Conservation (phyloP, 495 filamentous ascomycete species). For the Penicillium longicatenatum region DNA sequence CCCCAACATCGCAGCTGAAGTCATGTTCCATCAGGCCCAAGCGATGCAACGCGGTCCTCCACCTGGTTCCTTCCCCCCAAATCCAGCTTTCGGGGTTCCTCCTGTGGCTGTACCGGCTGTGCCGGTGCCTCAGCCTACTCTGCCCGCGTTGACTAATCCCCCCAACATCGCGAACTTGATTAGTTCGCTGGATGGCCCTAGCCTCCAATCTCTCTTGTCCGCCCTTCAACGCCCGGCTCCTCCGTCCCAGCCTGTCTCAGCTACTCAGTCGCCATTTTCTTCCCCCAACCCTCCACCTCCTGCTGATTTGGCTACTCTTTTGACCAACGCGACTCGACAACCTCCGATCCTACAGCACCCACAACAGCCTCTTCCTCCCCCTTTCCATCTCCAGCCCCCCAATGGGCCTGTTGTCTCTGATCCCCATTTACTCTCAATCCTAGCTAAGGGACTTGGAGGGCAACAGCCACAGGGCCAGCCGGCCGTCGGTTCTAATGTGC, state of each 20-base stretch:
- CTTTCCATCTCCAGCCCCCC: slow-evolving; percentile 36
- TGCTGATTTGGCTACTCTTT: slow-evolving; percentile 62
- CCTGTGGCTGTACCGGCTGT: slow-evolving; percentile 35
- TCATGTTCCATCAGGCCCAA: slow-evolving; percentile 74
- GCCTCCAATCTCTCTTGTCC: slow-evolving; percentile 72
- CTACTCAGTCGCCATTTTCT: slow-evolving; percentile 40
- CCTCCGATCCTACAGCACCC: slow-evolving; percentile 37
- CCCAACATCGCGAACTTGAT: slow-evolving; percentile 49
- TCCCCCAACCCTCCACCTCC: slow-evolving; percentile 36
- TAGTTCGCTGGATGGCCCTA: slow-evolving; percentile 67
- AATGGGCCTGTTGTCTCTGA: slow-evolving; percentile 40
- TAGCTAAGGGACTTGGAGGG: slow-evolving; percentile 43
- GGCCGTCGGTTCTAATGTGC: slow-evolving; percentile 48
- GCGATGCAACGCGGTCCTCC: slow-evolving; percentile 50
- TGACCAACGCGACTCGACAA: slow-evolving; percentile 51
- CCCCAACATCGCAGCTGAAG: slow-evolving; percentile 71
- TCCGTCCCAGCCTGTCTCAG: slow-evolving; percentile 42
- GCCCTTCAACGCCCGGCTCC: slow-evolving; percentile 51
- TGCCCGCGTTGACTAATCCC: slow-evolving; percentile 37
- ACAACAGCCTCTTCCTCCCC: slow-evolving; percentile 37
- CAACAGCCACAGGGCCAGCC: slow-evolving; percentile 46
- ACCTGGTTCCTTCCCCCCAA: slow-evolving; percentile 45
- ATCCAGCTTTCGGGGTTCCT: slow-evolving; percentile 48
- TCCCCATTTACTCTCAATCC: slow-evolving; percentile 47
- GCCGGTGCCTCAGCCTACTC: slow-evolving; percentile 34